Evolutionary conservation across 371 early-diverging fungal species (phyloP), one percentile per base, ranked within the genome.

Genomic region (Haplosporangium sp.): DNA sequence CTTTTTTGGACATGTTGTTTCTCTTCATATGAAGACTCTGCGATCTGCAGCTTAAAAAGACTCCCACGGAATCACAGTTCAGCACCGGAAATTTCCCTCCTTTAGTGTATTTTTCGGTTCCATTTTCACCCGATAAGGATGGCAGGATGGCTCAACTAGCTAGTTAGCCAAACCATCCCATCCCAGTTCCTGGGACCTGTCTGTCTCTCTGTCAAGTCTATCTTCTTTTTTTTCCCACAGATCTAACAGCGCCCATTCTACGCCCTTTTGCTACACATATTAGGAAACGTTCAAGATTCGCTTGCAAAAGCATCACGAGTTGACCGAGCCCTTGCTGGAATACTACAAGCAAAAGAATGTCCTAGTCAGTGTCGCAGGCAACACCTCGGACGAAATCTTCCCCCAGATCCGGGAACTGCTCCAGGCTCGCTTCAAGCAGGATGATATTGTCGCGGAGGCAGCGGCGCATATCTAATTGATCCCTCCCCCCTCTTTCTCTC

Each of bases 331-430:
- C 13, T 69, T 98, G 59, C 83, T 96, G 47, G 93, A 95, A 20
- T 94, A 95, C 74, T 95, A 95, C 71, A 68, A 67, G 42, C 62
- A 81, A 14, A 72, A 84, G 8, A 84, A 87, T 52, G 85, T 94
- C 46, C 86, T 96, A 48, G 83, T 87, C 23, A 88, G 87, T 55
- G 83, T 94, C 57, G 54, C 80, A 4, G 97, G 96, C 29, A 83
- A 84, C 12, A 95, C 96, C 13, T 95, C 94, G 16, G 96, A 95
- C 65, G 91, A 92, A 69, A 95, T 97, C 59, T 95, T 90, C 77
- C 97, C 96, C n/a, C 88, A 93, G 80, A 89, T 97, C 56, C 76
- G 83, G 21, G 67, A 76, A 7, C 60, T 75, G 41, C 59, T 81
- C 7, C 73, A 72, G 51, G 36, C 66, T 8, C 79, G 79, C 14